Base-by-base conservation (phyloP, 148 eudicot species). In the Salicornia ramosissima region DNA sequence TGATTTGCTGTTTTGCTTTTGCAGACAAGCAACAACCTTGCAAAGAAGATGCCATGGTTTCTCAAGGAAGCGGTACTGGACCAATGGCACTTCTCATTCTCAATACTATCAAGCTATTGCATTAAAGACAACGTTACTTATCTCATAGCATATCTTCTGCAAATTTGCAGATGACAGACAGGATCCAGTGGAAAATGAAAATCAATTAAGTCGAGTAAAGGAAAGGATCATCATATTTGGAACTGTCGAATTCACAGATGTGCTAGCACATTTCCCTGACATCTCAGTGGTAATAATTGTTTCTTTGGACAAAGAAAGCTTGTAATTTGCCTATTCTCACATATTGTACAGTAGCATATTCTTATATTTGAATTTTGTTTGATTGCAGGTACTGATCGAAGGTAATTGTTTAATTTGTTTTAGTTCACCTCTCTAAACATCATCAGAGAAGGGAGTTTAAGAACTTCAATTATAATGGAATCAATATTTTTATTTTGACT, bases 101-200 rank as follows among this genome's bases (percentile, higher is more conserved):
- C 46, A 21, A 47, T 31, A 4, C 2, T 71, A 34, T 39, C 64
- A 39, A n/a, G 8, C 4, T 72, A 29, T 51, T 71, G 24, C 21
- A 59, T 53, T 42, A 54, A 30, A 13, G 49, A 46, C 5, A 52
- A 21, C 59, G 46, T 51, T 39, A 46, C 10, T 26, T 55, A 36
- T 42, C 31, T 57, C 52, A 64, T 62, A 18, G 28, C 18, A 19
- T 22, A 58, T 42, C 30, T 4, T 58, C 47, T 25, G 30, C 21
- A 24, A 55, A 65, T 47, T 28, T 61, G 62, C 85, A 94, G 99
- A 91, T 74, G 88, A 81, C 73, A 94, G 97, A 74, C 97, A 90
- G 73, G 96, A 94, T 82, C 82, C 86, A 46, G 82, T 39, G 36
- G 99, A 91, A 82, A 96, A 94, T 85, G 99, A 83, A 81, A 85